A percentile compares a stretch with the other conserved stretches of the same genome.
These are phyloP conservation scores for Aspergillus leporis DNA, from an alignment of 495 filamentous ascomycete species.

Conservation along the genomic window DNA sequence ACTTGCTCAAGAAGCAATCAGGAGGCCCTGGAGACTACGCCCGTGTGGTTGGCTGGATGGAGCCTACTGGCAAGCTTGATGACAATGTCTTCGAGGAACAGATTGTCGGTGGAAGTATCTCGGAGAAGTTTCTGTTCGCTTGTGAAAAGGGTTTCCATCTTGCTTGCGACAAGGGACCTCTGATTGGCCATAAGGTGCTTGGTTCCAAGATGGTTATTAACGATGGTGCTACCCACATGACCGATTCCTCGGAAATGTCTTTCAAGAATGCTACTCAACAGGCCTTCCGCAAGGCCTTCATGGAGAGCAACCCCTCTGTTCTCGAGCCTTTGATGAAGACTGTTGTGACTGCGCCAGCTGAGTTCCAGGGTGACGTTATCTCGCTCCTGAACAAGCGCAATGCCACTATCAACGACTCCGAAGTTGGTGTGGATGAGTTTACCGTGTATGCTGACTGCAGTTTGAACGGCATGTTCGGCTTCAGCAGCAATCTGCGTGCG, in stretches of 20 bases:
- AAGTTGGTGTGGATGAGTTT: slow-evolving; percentile 93
- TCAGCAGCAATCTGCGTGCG: slow-evolving; percentile 83
- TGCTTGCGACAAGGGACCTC: slow-evolving; percentile 82
- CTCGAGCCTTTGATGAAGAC: slow-evolving; percentile 99
- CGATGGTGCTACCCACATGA: slow-evolving; percentile 97
- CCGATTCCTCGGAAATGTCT: slow-evolving; percentile 97
- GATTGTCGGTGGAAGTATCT: slow-evolving; percentile 86
- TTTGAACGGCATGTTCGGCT: slow-evolving; percentile 97
- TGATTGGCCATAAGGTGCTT: slow-evolving; percentile 92
- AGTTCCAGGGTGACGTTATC: slow-evolving; percentile 97
- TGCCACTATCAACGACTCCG: slow-evolving; percentile 92
- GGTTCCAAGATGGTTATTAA: slow-evolving; percentile 90
- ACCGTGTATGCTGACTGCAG: slow-evolving; percentile 91
- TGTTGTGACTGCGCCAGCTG: slow-evolving; percentile 88
- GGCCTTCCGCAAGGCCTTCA: slow-evolving; percentile 95
- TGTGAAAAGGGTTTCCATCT: slow-evolving; percentile 95
- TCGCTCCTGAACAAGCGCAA: slow-evolving; percentile 95
- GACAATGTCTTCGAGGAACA: slow-evolving; percentile 84
- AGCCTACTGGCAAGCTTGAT: slow-evolving; percentile 72
- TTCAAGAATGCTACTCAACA: slow-evolving; percentile 96
- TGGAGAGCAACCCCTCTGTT: slow-evolving; percentile 70
- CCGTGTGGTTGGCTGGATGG: slow-evolving; percentile 89
- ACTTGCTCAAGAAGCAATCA: slow-evolving; percentile 92
- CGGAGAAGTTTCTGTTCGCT: slow-evolving; percentile 93
- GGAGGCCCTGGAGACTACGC: slow-evolving; percentile 97